Conservation (phyloP, 2,329 filamentous ascomycete species). For the Aspergillus phoenicis region DNA sequence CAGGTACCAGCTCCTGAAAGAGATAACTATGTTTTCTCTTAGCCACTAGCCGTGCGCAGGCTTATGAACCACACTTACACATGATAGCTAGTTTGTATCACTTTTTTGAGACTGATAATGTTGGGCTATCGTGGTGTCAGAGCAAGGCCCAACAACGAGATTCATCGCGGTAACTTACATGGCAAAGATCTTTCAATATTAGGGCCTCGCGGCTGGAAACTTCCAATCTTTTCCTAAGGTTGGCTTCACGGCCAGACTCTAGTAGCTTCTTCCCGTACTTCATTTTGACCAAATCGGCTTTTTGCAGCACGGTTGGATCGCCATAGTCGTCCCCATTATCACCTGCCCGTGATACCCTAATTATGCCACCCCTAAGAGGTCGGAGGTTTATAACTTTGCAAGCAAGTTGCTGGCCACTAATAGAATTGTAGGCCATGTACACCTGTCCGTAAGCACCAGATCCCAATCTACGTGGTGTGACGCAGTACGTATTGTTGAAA, state of each 20-base stretch:
- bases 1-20: constrained; percentile 62
- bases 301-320: not conserved
- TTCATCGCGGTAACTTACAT: constrained; percentile 41
- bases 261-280: not conserved
- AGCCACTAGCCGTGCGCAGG: constrained; percentile 14
- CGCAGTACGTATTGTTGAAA: constrained; percentile 36
- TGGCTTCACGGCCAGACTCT: not conserved
- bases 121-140: constrained; percentile 52
- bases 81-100: constrained; percentile 55
- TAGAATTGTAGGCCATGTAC: constrained; percentile 44
- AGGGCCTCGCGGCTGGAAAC: constrained; percentile 44
- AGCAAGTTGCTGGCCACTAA: constrained; percentile 42
- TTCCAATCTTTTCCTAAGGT: constrained; percentile 28
- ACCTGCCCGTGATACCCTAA: not conserved
- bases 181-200: constrained; percentile 56
- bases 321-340: not conserved
- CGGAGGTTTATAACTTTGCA: constrained; percentile 50
- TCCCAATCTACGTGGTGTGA: constrained; percentile 46
- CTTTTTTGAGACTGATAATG: constrained; percentile 60
- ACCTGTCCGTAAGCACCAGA: constrained; percentile 48
- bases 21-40: constrained; percentile 52
- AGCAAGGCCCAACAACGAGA: not conserved
- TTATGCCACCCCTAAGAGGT: constrained; percentile 22
- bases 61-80: constrained; percentile 43
- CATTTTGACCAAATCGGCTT: not conserved